phyloP scores from a whole-genome alignment of 345 rosid species.

The Geranium brycei region DNA sequence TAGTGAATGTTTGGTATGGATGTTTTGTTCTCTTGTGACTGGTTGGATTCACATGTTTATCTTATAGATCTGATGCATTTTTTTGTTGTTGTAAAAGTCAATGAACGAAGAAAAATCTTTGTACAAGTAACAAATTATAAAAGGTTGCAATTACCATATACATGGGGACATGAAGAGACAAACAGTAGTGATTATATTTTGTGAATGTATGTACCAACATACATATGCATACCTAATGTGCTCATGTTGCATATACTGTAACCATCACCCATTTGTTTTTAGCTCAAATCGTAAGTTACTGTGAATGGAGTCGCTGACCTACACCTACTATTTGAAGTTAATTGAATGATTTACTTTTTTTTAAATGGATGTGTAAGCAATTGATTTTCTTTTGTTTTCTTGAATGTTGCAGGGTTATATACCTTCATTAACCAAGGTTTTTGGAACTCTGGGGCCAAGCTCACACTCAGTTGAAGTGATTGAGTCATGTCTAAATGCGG shows the following conservation, averaged over 20 bases:
- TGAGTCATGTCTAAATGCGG: conserved; percentile 23
- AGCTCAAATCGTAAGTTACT: not conserved
- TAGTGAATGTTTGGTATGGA: not conserved
- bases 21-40: not conserved
- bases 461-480: conserved; percentile 22
- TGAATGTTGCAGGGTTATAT: conserved; percentile 12
- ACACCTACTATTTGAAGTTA: not conserved
- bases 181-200: not conserved
- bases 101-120: not conserved
- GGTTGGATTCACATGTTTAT: not conserved
- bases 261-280: not conserved
- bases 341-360: too few species aligned
- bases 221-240: not conserved
- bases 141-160: not conserved
- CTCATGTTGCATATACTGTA: not conserved
- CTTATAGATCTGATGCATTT: too few species aligned
- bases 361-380: not conserved
- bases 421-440: conserved; percentile 21
- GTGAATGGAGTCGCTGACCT: not conserved
- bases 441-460: conserved; percentile 28
- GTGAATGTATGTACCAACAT: not conserved
- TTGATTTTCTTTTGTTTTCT: not conserved
- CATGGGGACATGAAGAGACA: not conserved
- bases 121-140: not conserved
- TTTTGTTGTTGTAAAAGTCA: not conserved